Evolutionary conservation across 2,329 filamentous ascomycete genomes (phyloP).

Genomic region (Pestalotiopsis sp.): DNA sequence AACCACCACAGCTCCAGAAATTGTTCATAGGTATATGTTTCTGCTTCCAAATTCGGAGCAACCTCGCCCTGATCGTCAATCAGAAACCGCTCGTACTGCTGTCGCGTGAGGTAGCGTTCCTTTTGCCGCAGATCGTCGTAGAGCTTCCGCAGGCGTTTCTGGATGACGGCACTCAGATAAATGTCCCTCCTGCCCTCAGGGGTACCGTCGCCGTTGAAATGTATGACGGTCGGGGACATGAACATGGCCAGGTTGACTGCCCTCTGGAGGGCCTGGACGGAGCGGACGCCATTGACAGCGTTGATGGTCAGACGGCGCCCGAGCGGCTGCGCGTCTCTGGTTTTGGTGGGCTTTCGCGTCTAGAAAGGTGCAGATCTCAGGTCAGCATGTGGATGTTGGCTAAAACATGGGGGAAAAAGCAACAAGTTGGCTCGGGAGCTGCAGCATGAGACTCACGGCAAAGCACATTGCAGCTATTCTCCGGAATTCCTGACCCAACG

Average conservation of each 20-base stretch:
- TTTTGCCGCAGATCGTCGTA: slow-evolving; percentile 47
- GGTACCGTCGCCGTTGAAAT: slow-evolving; percentile 25
- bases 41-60: slow-evolving; percentile 35
- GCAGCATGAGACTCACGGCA: slow-evolving; percentile 1
- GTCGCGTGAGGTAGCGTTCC: slow-evolving; percentile 35
- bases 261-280: slow-evolving; percentile 31
- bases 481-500: not conserved
- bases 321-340: slow-evolving; percentile 17
- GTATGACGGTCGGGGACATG: slow-evolving; percentile 30
- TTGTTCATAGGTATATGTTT: slow-evolving; percentile 47
- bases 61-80: slow-evolving; percentile 49
- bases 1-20: slow-evolving; percentile 54
- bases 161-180: slow-evolving; percentile 51
- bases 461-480: slow-evolving; percentile 9
- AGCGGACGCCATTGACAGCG: slow-evolving; percentile 28
- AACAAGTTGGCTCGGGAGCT: not conserved
- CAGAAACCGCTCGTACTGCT: slow-evolving; percentile 53
- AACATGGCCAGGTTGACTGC: slow-evolving; percentile 33
- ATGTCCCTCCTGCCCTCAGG: slow-evolving; percentile 30
- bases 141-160: slow-evolving; percentile 48
- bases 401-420: too few relatives aligned
- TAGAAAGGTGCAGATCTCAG: not conserved
- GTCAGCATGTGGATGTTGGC: not conserved
- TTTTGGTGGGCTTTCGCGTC: slow-evolving; percentile 8
- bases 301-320: slow-evolving; percentile 31